These are phyloP conservation scores for Dipodascus albidus DNA, from an alignment of 805 yeast species.

Conservation along the genomic window DNA sequence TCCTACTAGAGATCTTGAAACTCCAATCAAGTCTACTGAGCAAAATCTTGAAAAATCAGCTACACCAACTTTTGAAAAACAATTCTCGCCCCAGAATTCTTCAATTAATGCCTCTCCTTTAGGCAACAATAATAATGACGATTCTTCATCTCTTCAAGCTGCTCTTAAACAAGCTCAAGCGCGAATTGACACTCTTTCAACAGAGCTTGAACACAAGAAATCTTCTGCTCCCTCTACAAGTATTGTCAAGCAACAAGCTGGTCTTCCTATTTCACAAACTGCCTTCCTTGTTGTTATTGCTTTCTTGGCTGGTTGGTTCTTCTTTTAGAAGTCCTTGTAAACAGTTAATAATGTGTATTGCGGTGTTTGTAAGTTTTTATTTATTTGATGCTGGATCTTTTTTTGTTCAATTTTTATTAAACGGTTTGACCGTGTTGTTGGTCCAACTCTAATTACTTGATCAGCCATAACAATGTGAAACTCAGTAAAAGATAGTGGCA, in stretches of 20 bases:
- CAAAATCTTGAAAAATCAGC: neutral
- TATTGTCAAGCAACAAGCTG: conserved; percentile 32
- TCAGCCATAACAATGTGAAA: no score
- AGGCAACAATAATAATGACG: neutral
- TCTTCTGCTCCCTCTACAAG: conserved; percentile 14
- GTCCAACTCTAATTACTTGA: no score
- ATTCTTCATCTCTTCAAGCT: neutral
- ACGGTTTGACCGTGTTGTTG: no score
- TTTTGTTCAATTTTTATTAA: no score
- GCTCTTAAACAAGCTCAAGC: conserved; percentile 6
- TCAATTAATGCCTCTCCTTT: neutral
- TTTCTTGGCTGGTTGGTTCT: conserved; percentile 58
- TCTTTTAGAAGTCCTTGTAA: conserved; percentile 31
- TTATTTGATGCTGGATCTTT: neutral
- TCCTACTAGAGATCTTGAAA: neutral
- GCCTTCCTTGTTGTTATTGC: conserved; percentile 43
- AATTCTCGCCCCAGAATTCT: neutral
- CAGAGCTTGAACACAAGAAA: conserved; percentile 9
- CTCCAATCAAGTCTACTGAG: conserved; percentile 5
- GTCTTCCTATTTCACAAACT: conserved; percentile 46
- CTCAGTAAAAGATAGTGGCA: no score
- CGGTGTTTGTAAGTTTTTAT: neutral
- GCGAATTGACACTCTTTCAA: conserved; percentile 10
- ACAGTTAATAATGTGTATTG: neutral
- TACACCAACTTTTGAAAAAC: neutral